phyloP scores from a whole-genome alignment of 2,329 filamentous ascomycete genomes.

The Aureobasidium sp. region DNA sequence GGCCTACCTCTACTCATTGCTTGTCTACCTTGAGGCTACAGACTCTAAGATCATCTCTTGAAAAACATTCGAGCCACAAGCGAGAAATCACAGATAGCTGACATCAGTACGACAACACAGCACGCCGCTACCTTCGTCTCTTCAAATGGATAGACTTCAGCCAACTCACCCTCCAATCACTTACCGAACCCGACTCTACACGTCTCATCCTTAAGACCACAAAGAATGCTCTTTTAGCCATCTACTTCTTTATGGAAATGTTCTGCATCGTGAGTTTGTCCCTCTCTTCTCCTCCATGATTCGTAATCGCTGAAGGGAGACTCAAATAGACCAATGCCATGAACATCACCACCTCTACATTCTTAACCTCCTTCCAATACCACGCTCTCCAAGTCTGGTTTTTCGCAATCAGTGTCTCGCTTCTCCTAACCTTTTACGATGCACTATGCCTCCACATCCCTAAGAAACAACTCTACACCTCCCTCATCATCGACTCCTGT shows the following conservation, averaged over 20 bases:
- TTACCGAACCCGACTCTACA: slow-evolving; percentile 32
- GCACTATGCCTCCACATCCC: slow-evolving; percentile 28
- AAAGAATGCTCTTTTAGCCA: slow-evolving; percentile 66
- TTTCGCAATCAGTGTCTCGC: slow-evolving; percentile 60
- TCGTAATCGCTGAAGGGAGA: not conserved
- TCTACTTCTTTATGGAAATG: slow-evolving; percentile 75
- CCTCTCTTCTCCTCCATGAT: not conserved
- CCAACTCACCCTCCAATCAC: not conserved
- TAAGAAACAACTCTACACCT: slow-evolving; percentile 35
- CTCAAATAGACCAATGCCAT: slow-evolving; percentile 50
- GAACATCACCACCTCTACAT: slow-evolving; percentile 49
- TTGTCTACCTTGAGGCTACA: no score
- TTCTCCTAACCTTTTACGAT: slow-evolving; percentile 49
- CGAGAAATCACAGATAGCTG: no score
- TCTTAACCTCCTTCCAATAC: slow-evolving; percentile 51
- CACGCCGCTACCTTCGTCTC: slow-evolving; percentile 70
- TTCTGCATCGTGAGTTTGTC: slow-evolving; percentile 63
- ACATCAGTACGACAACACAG: slow-evolving; percentile 29
- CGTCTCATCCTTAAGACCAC: slow-evolving; percentile 58
- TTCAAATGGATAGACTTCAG: slow-evolving; percentile 58
- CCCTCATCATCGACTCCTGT: slow-evolving; percentile 62
- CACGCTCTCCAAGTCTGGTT: slow-evolving; percentile 79
- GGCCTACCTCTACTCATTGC: no score
- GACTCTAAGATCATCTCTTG: no score
- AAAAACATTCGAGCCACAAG: no score